Conservation (phyloP, 306 rosid species). For the Ceratonia siliqua region DNA sequence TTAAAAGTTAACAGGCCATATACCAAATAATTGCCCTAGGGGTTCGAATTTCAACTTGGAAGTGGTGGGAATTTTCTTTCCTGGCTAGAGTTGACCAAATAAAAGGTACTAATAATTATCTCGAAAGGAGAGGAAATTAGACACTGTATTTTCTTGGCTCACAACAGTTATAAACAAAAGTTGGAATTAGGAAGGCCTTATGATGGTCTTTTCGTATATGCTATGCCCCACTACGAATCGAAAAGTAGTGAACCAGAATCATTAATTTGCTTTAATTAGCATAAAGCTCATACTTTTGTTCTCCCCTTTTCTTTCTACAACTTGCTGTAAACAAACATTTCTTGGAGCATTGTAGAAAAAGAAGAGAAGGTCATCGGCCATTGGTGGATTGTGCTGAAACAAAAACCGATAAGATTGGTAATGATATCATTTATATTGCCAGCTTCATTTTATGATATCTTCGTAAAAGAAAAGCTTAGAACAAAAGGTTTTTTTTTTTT, state of each 20-base stretch:
- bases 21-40: slow-evolving; percentile 10
- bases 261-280: slow-evolving; percentile 39
- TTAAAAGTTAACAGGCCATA: neutral
- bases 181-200: slow-evolving; percentile 31
- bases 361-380: neutral
- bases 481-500: too few relatives aligned
- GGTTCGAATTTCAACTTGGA: slow-evolving; percentile 5
- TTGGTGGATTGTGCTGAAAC: neutral
- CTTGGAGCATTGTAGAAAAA: slow-evolving; percentile 5
- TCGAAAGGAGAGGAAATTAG: neutral
- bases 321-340: slow-evolving; percentile 15
- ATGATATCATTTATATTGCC: too few relatives aligned
- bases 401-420: neutral
- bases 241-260: slow-evolving; percentile 35
- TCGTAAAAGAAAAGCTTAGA: too few relatives aligned
- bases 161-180: slow-evolving; percentile 18
- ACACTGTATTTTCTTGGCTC: neutral
- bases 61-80: slow-evolving; percentile 36
- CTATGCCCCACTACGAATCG: slow-evolving; percentile 30
- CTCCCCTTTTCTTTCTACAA: neutral
- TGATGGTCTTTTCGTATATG: slow-evolving; percentile 29
- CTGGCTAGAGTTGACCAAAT: slow-evolving; percentile 3
- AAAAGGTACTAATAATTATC: neutral
- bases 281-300: slow-evolving; percentile 7
- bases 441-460: too few relatives aligned